Conservation (phyloP, 345 rosid species). For the Trapa incisa region DNA sequence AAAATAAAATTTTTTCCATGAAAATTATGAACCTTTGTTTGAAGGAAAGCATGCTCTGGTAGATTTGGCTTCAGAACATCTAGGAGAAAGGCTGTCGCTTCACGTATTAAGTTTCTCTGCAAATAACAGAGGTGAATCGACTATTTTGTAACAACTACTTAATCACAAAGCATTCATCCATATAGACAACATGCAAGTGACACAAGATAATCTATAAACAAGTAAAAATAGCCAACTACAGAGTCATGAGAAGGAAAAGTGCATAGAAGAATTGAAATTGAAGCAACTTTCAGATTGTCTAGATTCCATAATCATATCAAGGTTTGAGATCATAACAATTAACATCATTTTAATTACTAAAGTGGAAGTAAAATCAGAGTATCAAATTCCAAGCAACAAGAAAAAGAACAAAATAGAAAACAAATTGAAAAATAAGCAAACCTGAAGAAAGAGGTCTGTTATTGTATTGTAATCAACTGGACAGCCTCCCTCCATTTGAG, state of each 20-base stretch:
- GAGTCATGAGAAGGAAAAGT: not conserved
- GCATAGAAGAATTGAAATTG: too few species aligned
- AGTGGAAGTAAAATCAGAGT: not conserved
- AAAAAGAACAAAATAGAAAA: too few species aligned
- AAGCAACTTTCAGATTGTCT: not conserved
- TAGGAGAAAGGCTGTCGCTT: constrained; percentile 92
- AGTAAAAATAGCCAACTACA: not conserved
- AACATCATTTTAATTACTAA: not conserved
- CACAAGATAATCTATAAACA: not conserved
- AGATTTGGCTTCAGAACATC: constrained; percentile 96
- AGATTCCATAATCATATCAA: not conserved
- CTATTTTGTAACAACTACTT: not conserved
- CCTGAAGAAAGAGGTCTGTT: constrained; percentile 99
- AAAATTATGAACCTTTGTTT: constrained; percentile 55
- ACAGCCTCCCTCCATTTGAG: constrained; percentile 99
- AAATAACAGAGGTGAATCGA: not conserved
- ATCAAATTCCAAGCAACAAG: too few species aligned
- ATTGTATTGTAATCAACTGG: constrained; percentile 96
- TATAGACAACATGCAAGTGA: not conserved
- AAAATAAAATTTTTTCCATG: not conserved
- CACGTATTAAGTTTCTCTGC: constrained; percentile 94
- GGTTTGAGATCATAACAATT: not conserved
- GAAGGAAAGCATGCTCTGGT: constrained; percentile 86
- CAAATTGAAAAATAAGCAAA: constrained; percentile 12
- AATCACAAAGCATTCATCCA: not conserved